Conservation (phyloP, 2,329 filamentous ascomycete genomes). For the Alternaria hordeiaustralica region DNA sequence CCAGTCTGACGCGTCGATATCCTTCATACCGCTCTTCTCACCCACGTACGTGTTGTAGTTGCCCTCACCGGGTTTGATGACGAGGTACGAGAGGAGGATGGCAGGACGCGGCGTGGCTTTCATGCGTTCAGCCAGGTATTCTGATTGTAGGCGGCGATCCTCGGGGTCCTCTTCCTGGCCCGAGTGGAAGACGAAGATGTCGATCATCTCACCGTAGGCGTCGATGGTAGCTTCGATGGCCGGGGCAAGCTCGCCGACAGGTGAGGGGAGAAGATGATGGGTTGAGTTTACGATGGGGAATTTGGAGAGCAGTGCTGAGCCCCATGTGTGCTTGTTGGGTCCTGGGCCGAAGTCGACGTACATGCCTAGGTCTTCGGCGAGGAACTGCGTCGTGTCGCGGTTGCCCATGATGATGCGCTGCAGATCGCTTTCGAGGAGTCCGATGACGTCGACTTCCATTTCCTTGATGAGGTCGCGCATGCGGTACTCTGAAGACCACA, state of each 20-base stretch:
- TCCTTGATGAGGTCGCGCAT: slow-evolving; percentile 92
- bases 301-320: slow-evolving; percentile 88
- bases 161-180: slow-evolving; percentile 97
- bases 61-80: slow-evolving; percentile 86
- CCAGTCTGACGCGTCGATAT: slow-evolving; percentile 92
- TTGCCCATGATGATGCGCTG: slow-evolving; percentile 99
- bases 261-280: slow-evolving; percentile 91
- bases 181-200: slow-evolving; percentile 98
- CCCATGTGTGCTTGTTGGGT: slow-evolving; percentile 99
- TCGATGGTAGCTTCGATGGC: slow-evolving; percentile 97
- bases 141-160: slow-evolving; percentile 83
- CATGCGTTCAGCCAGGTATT: slow-evolving; percentile 90
- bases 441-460: slow-evolving; percentile 95
- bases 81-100: slow-evolving; percentile 88
- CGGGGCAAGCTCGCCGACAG: slow-evolving; percentile 91
- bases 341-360: slow-evolving; percentile 97
- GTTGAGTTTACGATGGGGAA: slow-evolving; percentile 98
- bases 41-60: slow-evolving; percentile 98
- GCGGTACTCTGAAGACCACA: slow-evolving; percentile 96
- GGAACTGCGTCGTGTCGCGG: slow-evolving; percentile 90
- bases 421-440: slow-evolving; percentile 89
- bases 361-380: slow-evolving; percentile 97
- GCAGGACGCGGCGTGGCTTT: slow-evolving; percentile 78
- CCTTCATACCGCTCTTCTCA: slow-evolving; percentile 85
- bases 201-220: slow-evolving; percentile 86